phyloP scores from a whole-genome alignment of 345 rosid species.

The Salix udensis region DNA sequence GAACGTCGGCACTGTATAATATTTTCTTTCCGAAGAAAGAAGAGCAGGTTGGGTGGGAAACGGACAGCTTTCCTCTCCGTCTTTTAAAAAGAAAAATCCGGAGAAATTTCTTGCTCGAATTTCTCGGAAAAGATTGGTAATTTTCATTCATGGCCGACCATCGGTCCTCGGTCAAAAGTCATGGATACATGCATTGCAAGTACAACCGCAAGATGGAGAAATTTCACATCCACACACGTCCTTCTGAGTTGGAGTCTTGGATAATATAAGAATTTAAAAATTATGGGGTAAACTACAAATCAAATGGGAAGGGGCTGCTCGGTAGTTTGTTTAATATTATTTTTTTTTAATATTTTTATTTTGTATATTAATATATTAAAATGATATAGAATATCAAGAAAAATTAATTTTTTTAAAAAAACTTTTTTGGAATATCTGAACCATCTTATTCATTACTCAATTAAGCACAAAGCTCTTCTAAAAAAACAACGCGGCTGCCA shows the following conservation, averaged over 20 bases:
- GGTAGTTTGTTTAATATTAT: too few relatives aligned
- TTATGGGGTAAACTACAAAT: background rate
- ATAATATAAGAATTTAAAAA: background rate
- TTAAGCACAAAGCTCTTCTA: too few relatives aligned
- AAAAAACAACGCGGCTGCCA: too few relatives aligned
- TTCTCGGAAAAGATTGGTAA: background rate
- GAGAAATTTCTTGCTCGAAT: background rate
- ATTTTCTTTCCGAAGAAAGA: too few relatives aligned
- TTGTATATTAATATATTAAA: too few relatives aligned
- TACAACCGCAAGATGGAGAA: constrained; percentile 18
- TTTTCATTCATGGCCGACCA: background rate
- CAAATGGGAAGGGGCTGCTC: background rate
- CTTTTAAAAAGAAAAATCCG: background rate
- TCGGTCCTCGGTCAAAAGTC: constrained; percentile 6
- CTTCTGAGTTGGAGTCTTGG: constrained; percentile 1
- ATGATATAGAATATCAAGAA: too few relatives aligned
- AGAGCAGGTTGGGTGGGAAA: constrained; percentile 1
- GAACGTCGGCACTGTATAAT: background rate
- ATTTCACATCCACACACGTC: constrained; percentile 8
- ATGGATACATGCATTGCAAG: background rate
- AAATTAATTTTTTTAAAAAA: too few relatives aligned
- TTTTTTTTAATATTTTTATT: too few relatives aligned
- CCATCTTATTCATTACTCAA: too few relatives aligned
- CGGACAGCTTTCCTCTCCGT: background rate
- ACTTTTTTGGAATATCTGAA: too few relatives aligned